phyloP scores from a whole-genome alignment of 1,139 yeast genomes.

The Taphrina communis region DNA sequence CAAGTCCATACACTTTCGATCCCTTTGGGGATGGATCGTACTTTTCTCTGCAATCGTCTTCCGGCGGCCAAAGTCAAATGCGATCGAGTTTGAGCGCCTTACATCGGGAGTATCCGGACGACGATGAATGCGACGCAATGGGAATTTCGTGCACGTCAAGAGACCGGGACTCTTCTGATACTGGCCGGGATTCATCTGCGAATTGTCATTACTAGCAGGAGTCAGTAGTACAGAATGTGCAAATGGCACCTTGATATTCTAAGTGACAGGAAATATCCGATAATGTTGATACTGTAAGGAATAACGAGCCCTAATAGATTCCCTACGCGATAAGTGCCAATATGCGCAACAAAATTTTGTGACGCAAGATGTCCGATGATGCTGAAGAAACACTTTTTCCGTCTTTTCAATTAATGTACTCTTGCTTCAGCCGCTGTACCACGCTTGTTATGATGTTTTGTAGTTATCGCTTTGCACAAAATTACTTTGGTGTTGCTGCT shows the following conservation, averaged over 20 bases:
- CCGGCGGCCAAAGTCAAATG: neutral
- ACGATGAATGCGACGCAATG: neutral
- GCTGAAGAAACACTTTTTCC: slow-evolving; percentile 24
- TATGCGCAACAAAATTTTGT: slow-evolving; percentile 11
- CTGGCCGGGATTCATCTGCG: neutral
- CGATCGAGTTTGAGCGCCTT: slow-evolving; percentile 2
- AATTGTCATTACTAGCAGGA: neutral
- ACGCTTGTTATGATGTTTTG: slow-evolving; percentile 19
- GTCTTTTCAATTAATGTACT: slow-evolving; percentile 23
- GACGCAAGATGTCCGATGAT: slow-evolving; percentile 9
- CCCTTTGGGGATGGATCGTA: slow-evolving; percentile 6
- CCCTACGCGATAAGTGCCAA: neutral
- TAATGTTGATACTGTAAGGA: slow-evolving; percentile 4
- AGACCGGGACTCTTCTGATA: too few relatives aligned
- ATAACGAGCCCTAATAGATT: slow-evolving; percentile 8
- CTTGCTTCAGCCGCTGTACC: slow-evolving; percentile 10
- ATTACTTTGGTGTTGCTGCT: slow-evolving; percentile 19
- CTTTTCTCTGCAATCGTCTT: neutral
- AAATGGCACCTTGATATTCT: neutral
- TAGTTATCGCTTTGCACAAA: neutral
- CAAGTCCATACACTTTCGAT: slow-evolving; percentile 4
- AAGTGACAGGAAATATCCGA: slow-evolving; percentile 1
- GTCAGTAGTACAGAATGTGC: neutral
- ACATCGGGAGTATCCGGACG: neutral
- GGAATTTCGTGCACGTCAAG: neutral